A percentile compares a stretch with the other conserved stretches of the same genome.
phyloP scores from a whole-genome alignment of 148 eudicot species.

The Persicaria maculosa region DNA sequence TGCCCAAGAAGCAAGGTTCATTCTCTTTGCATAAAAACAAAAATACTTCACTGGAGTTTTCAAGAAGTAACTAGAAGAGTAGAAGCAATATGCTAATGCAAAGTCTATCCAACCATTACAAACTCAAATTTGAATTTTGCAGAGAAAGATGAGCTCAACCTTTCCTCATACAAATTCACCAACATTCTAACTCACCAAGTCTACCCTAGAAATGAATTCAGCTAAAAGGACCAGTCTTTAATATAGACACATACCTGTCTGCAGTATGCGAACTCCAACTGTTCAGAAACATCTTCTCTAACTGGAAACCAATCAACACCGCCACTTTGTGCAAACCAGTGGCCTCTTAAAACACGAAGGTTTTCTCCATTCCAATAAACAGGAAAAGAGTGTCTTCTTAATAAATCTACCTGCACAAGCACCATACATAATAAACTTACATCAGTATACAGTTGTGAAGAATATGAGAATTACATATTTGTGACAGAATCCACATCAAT shows the following conservation, averaged over 20 bases:
- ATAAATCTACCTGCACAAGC: constrained; percentile 73
- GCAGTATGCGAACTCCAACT: constrained; percentile 84
- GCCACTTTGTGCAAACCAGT: constrained; percentile 94
- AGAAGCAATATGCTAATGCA: background rate
- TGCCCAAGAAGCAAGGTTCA: background rate
- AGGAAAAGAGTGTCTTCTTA: constrained; percentile 79
- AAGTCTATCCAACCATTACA: background rate
- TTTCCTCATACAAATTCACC: background rate
- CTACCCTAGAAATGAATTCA: background rate
- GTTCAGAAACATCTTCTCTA: constrained; percentile 95
- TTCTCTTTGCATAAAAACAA: background rate
- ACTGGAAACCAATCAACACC: constrained; percentile 95
- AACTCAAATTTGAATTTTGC: background rate
- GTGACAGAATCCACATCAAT: background rate
- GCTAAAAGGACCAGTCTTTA: background rate
- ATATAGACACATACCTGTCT: constrained; percentile 39
- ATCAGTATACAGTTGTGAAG: background rate
- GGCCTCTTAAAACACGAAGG: constrained; percentile 91
- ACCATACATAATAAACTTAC: constrained; percentile 15
- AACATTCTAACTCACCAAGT: background rate
- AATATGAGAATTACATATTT: background rate
- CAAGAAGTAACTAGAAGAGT: background rate
- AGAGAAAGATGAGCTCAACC: background rate
- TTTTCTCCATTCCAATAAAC: constrained; percentile 96
- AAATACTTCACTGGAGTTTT: background rate